Percentiles rank a stretch among this genome's conserved stretches.
Conservation (phyloP, 2,329 filamentous ascomycete genomes). For the Penicillium concentricum region DNA sequence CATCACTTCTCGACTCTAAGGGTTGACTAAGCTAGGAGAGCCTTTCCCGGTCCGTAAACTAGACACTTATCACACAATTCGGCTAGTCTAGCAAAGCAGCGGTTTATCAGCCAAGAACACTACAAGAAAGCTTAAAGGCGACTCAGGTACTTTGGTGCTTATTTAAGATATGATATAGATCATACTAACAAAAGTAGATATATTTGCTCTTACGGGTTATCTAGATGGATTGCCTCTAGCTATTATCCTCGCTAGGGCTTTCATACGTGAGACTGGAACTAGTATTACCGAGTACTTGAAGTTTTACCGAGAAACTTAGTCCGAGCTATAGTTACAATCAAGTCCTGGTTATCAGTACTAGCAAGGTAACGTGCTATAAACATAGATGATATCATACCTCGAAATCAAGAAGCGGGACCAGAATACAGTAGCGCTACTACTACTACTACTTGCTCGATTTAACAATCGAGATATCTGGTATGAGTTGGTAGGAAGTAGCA, state of each 20-base stretch:
- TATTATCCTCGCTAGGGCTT: conserved; percentile 48
- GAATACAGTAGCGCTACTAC: conserved; percentile 36
- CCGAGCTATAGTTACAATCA: conserved; percentile 17
- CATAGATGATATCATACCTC: conserved; percentile 40
- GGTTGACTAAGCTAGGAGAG: conserved; percentile 33
- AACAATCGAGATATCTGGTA: conserved; percentile 49
- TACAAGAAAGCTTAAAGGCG: not conserved
- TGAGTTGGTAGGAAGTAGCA: conserved; percentile 35
- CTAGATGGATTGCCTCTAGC: conserved; percentile 52
- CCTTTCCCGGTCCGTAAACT: conserved; percentile 37
- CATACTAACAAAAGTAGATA: conserved; percentile 21
- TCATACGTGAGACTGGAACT: conserved; percentile 40
- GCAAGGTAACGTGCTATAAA: conserved; percentile 31
- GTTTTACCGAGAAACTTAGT: conserved; percentile 43
- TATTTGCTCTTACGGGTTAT: conserved; percentile 29
- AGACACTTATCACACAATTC: conserved; percentile 7
- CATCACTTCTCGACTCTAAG: conserved; percentile 40
- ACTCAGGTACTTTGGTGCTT: conserved; percentile 9
- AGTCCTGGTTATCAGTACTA: conserved; percentile 19
- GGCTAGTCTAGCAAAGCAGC: conserved; percentile 18
- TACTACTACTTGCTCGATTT: conserved; percentile 46
- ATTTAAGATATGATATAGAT: not conserved
- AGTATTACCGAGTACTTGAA: conserved; percentile 42
- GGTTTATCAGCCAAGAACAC: conserved; percentile 2
- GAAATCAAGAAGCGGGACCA: conserved; percentile 36